Percentiles rank a stretch among this genome's conserved stretches.
These are phyloP conservation scores for Polytrichum commune DNA, from an alignment of 225 moss, liverwort and hornwort genomes.

Conservation along the genomic window DNA sequence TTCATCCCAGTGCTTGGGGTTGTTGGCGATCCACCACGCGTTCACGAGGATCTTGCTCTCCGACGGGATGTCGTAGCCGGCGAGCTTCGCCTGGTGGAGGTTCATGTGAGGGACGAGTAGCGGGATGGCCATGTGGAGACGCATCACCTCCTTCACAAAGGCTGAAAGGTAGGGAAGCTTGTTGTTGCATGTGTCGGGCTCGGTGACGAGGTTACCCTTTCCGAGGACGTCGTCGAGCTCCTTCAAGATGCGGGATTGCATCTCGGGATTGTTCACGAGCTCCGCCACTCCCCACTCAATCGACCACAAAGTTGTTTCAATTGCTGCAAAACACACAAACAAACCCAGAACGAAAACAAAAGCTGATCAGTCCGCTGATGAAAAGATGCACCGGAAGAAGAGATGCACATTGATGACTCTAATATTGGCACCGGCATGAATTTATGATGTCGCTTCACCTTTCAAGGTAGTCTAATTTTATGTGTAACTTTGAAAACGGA, in stretches of 20 bases:
- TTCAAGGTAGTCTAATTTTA: too few species aligned
- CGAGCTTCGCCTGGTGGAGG: slow-evolving; percentile 56
- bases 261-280: slow-evolving; percentile 74
- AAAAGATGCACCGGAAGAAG: too few species aligned
- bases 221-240: slow-evolving; percentile 65
- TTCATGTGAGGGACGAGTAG: slow-evolving; percentile 68
- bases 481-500: too few species aligned
- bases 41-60: slow-evolving; percentile 72
- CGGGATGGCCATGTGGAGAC: slow-evolving; percentile 66
- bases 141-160: slow-evolving; percentile 59
- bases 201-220: slow-evolving; percentile 55
- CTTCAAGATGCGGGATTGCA: slow-evolving; percentile 47
- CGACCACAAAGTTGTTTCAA: slow-evolving; percentile 85
- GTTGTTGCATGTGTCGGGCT: slow-evolving; percentile 44
- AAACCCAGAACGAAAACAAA: too few species aligned
- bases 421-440: too few species aligned
- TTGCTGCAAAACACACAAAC: slow-evolving; percentile 39
- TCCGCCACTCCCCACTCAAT: slow-evolving; percentile 92
- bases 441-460: too few species aligned
- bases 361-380: too few species aligned
- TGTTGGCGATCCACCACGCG: slow-evolving; percentile 75
- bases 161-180: slow-evolving; percentile 52
- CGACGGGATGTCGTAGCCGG: slow-evolving; percentile 69
- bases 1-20: slow-evolving; percentile 54
- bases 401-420: too few species aligned